phyloP scores from a whole-genome alignment of 306 rosid species.

The Biancaea sappan region DNA sequence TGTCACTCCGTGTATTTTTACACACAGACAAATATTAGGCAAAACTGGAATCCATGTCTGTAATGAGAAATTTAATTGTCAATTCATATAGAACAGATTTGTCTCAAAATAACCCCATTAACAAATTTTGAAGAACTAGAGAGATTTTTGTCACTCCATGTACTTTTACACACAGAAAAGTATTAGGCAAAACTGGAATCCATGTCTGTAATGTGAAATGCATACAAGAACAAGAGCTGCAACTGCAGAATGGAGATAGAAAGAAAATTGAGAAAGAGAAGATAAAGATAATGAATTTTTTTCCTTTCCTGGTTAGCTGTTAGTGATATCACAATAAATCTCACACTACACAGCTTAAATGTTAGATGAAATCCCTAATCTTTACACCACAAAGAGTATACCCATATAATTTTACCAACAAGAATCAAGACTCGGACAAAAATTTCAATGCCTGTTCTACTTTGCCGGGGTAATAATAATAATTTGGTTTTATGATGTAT shows the following conservation, averaged over 20 bases:
- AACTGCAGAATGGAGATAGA: not conserved
- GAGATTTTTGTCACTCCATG: too few species aligned
- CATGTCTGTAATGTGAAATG: not conserved
- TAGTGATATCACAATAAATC: constrained; percentile 42
- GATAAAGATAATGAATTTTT: constrained; percentile 7
- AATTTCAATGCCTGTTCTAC: constrained; percentile 30
- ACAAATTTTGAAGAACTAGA: too few species aligned
- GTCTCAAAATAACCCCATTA: too few species aligned
- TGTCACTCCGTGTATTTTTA: too few species aligned
- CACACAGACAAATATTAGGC: too few species aligned
- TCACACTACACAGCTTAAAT: constrained; percentile 34
- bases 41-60: too few species aligned
- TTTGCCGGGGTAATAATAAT: not conserved
- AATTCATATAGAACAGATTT: too few species aligned
- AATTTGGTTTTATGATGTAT: not conserved
- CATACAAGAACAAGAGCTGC: constrained; percentile 9
- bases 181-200: not conserved
- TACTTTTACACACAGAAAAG: too few species aligned
- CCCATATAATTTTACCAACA: constrained; percentile 35
- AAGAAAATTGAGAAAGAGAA: not conserved
- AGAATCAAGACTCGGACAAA: constrained; percentile 40
- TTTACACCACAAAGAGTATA: constrained; percentile 36
- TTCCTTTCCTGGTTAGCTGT: constrained; percentile 32
- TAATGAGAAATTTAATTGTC: too few species aligned
- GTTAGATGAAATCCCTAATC: constrained; percentile 41